Base-by-base conservation (phyloP, 345 rosid species). In the Chamaenerion angustifolium region DNA sequence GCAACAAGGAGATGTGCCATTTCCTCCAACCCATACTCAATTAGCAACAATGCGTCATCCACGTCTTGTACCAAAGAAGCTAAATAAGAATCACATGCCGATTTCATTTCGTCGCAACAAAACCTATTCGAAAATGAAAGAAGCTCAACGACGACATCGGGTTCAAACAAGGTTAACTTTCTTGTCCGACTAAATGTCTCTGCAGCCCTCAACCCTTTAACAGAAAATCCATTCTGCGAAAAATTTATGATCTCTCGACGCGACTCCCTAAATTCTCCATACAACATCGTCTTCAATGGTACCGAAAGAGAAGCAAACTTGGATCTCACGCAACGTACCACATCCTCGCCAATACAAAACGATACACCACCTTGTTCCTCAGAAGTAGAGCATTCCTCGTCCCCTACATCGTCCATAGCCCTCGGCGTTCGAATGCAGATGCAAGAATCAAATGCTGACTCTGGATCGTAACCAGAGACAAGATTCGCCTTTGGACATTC, bases 401-500 rank as follows among this genome's bases (percentile, higher is more conserved):
- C 68, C n/a, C 10, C 59, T 3, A 23, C 42, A 12, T 53, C 59
- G 1, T 40, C 46, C 23, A 70, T 77, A 37, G 49, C 59, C 56
- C 63, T 65, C 0, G 74, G 64, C 40, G 61, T 61, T 57, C 71
- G 64, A 1, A 74, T 65, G 60, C 99, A 88, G 25, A 58, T 10
- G 60, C 96, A 88, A 25, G 71, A 76, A 67, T 85, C 95, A 42
- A 71, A 70, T 0, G 68, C 74, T 0, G 82, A 66, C 49, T 82
- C 96, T 0, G 96, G 94, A 48, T 73, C 64, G 10, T 88, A 88
- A 25, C 96, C 92, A 4, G 81, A 15, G 8, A 80, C 74, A 66
- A 93, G 64, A 46, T 76, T 71, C n/a, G 95, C 88, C 66, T 61
- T 76, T 1, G 96, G 99, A 43, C 99, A 93, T 55, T 93, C 94